phyloP scores from a whole-genome alignment of 768 basidiomycete species.

The Boletus rubropictus region DNA sequence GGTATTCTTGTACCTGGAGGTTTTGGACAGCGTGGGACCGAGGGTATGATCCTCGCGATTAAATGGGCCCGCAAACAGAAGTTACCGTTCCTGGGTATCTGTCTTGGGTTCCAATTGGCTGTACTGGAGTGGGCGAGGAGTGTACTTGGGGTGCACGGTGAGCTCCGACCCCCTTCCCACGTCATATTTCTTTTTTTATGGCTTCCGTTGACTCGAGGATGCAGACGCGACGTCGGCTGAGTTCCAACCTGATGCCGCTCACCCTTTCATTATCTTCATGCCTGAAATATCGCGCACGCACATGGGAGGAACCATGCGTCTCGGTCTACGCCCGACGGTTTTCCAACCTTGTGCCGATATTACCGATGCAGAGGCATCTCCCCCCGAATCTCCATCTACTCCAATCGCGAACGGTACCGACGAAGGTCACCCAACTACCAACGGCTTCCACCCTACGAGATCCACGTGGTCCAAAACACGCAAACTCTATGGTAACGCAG shows the following conservation, averaged over 20 bases:
- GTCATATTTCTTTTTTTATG: not conserved
- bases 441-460: conserved; percentile 31
- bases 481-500: conserved; percentile 75
- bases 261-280: conserved; percentile 92
- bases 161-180: conserved; percentile 11
- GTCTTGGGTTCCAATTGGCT: conserved; percentile 95
- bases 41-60: conserved; percentile 98
- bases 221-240: conserved; percentile 84
- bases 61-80: conserved; percentile 96
- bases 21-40: conserved; percentile 88
- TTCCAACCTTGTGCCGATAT: conserved; percentile 49
- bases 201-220: conserved; percentile 7
- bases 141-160: conserved; percentile 67
- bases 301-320: conserved; percentile 99
- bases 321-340: conserved; percentile 95
- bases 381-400: conserved; percentile 7
- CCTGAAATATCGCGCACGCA: conserved; percentile 97
- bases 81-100: conserved; percentile 92
- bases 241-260: conserved; percentile 54
- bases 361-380: conserved; percentile 11
- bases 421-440: not conserved
- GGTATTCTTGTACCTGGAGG: conserved; percentile 98
- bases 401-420: conserved; percentile 3
- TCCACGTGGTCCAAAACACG: conserved; percentile 69
- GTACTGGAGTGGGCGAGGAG: conserved; percentile 93